Evolutionary conservation across 257 asterid genomes (phyloP).

Genomic region (Petunia secreta): DNA sequence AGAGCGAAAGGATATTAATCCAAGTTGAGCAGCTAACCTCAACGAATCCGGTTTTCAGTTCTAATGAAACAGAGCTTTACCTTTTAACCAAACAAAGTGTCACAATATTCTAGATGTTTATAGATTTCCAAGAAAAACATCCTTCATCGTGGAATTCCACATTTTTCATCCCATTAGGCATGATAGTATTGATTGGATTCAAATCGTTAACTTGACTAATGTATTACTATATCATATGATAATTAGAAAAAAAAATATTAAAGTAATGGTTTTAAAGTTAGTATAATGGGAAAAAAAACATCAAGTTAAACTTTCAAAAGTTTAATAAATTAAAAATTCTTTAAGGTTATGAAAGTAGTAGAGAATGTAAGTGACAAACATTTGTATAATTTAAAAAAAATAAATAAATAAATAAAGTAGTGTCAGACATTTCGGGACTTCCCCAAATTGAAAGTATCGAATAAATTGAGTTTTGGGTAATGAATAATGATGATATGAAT

Average conservation of each 20-base stretch:
- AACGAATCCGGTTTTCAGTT: background rate
- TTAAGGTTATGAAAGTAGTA: background rate
- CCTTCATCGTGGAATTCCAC: background rate
- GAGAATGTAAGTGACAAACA: background rate
- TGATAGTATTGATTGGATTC: background rate
- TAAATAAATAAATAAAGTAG: background rate
- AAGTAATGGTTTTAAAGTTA: background rate
- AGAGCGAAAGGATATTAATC: background rate
- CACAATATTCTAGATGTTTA: background rate
- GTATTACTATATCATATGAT: background rate
- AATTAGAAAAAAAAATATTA: background rate
- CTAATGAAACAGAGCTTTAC: background rate
- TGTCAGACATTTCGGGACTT: background rate
- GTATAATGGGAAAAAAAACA: background rate
- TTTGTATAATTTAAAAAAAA: too few species aligned
- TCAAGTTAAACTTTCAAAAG: background rate
- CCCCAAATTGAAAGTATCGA: too few species aligned
- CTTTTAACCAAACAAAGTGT: background rate
- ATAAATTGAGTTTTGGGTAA: too few species aligned
- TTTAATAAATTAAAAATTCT: background rate
- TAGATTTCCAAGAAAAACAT: background rate
- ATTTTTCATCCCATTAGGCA: background rate
- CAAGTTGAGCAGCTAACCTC: background rate
- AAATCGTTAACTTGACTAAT: background rate
- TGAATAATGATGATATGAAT: too few species aligned